These are phyloP conservation scores for Penicillium hesseltinei DNA, from an alignment of 2,329 filamentous ascomycete genomes.

Conservation along the genomic window DNA sequence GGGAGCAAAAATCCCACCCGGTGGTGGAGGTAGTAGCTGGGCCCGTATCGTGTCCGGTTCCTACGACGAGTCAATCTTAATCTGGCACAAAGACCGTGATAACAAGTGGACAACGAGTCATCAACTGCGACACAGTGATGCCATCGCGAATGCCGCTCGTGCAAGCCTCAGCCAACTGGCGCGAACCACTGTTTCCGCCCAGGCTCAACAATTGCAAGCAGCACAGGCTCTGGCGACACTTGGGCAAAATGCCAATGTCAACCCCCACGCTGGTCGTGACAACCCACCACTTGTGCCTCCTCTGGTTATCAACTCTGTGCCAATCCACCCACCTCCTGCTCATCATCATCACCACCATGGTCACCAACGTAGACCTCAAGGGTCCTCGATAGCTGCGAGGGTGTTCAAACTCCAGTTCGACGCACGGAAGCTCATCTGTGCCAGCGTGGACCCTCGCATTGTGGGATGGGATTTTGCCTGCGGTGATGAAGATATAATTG, in stretches of 20 bases:
- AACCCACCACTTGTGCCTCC: conserved; percentile 4
- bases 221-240: conserved; percentile 15
- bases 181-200: conserved; percentile 20
- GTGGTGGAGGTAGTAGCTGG: conserved; percentile 83
- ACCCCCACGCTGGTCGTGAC: conserved; percentile 3
- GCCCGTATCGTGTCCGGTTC: conserved; percentile 95
- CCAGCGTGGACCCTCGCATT: conserved; percentile 85
- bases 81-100: conserved; percentile 84
- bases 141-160: conserved; percentile 39
- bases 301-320: neutral
- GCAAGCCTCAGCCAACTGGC: conserved; percentile 20
- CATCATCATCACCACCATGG: conserved; percentile 21
- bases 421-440: conserved; percentile 87
- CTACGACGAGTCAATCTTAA: conserved; percentile 92
- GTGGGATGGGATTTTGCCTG: conserved; percentile 98
- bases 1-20: conserved; percentile 83
- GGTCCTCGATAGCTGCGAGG: conserved; percentile 49
- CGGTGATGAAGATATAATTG: conserved; percentile 74
- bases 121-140: conserved; percentile 64
- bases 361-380: conserved; percentile 21
- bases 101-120: conserved; percentile 81
- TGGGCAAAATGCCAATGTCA: conserved; percentile 2
- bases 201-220: conserved; percentile 22
- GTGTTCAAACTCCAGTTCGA: conserved; percentile 99
- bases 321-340: neutral